Percentiles rank a stretch among this genome's conserved stretches.
phyloP scores from a whole-genome alignment of 2,329 filamentous ascomycete species.

The Mycosphaerella sp. region DNA sequence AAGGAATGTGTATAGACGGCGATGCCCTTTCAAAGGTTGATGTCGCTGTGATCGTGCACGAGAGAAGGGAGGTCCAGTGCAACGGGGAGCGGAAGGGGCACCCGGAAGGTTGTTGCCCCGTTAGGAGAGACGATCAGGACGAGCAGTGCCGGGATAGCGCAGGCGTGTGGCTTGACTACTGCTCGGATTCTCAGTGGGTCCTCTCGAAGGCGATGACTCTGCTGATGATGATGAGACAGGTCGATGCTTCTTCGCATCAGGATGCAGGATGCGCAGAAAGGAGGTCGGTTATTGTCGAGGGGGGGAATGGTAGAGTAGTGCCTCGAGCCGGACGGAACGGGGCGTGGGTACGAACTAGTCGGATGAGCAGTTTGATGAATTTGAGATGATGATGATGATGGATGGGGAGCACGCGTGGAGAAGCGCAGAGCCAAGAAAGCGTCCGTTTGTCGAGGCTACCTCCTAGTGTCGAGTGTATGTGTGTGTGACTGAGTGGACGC shows the following conservation, averaged over 20 bases:
- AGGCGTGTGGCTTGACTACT: constrained; percentile 27
- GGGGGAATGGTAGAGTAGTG: constrained; percentile 7
- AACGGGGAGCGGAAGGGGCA: constrained; percentile 28
- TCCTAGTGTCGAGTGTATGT: not conserved
- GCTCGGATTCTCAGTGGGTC: constrained; percentile 23
- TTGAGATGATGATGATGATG: not conserved
- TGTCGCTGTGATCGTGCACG: constrained; percentile 22
- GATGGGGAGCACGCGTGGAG: not conserved
- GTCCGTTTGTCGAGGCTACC: not conserved
- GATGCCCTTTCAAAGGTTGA: constrained; percentile 22
- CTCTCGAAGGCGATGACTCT: not conserved
- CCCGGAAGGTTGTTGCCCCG: constrained; percentile 28
- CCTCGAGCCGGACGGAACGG: constrained; percentile 16
- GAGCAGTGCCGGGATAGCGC: constrained; percentile 31
- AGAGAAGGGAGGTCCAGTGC: constrained; percentile 26
- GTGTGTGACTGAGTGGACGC: not conserved
- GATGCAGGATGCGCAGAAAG: constrained; percentile 12
- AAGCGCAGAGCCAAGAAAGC: not conserved
- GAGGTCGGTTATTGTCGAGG: constrained; percentile 12
- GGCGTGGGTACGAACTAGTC: constrained; percentile 12
- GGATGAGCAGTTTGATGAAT: not conserved
- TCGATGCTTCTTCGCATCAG: constrained; percentile 19
- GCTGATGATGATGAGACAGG: constrained; percentile 29
- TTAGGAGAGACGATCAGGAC: constrained; percentile 30
- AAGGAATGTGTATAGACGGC: constrained; percentile 30